phyloP scores from a whole-genome alignment of 2,329 filamentous ascomycete genomes.

The Daldinia sp. region DNA sequence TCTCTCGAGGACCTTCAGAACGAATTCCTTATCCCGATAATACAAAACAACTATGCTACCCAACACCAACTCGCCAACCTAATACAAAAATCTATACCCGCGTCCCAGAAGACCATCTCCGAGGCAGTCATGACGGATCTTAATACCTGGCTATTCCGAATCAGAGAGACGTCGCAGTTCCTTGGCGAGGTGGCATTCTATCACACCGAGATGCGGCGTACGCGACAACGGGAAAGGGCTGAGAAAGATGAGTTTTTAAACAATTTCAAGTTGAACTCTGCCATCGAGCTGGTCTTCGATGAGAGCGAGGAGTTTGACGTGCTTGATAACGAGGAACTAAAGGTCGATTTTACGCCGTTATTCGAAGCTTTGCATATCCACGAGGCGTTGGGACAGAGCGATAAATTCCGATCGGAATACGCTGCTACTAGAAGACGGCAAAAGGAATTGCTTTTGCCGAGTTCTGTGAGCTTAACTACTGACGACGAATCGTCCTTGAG shows the following conservation, averaged over 20 bases:
- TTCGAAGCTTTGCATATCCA: conserved; percentile 98
- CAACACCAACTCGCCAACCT: conserved; percentile 95
- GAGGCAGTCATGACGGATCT: conserved; percentile 97
- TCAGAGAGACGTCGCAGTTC: conserved; percentile 95
- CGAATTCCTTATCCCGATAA: conserved; percentile 80
- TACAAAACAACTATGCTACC: conserved; percentile 84
- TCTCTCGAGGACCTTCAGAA: conserved; percentile 96
- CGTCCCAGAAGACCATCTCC: conserved; percentile 90
- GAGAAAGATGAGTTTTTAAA: conserved; percentile 78
- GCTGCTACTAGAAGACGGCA: conserved; percentile 89
- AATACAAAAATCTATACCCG: conserved; percentile 94
- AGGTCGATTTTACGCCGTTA: conserved; percentile 92
- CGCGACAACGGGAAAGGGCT: conserved; percentile 82
- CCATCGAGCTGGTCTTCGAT: conserved; percentile 93
- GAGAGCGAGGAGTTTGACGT: conserved; percentile 96
- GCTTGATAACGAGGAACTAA: conserved; percentile 91
- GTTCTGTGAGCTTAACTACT: conserved; percentile 76
- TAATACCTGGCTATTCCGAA: conserved; percentile 95
- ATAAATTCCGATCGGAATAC: conserved; percentile 91
- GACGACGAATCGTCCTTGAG: conserved; percentile 89
- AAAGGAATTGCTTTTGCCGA: conserved; percentile 87
- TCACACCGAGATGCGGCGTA: conserved; percentile 87
- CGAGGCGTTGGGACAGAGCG: conserved; percentile 89
- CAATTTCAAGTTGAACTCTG: conserved; percentile 92
- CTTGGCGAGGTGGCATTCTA: conserved; percentile 96